These are phyloP conservation scores for Larix sibirica DNA, from an alignment of 83 land plant genomes.

Conservation along the genomic window DNA sequence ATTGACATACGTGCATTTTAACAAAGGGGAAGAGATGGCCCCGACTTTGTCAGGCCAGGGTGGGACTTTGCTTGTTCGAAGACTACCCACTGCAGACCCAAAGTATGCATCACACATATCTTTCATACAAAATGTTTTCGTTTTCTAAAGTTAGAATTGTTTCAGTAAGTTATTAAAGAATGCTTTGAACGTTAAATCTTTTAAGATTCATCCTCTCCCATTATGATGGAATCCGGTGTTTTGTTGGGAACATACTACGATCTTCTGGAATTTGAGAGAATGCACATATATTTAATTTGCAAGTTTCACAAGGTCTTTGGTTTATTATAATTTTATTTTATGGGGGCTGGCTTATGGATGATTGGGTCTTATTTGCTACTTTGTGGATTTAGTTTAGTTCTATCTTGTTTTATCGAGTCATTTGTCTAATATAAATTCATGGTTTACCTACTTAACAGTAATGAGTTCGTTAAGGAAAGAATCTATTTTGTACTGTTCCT, in stretches of 20 bases:
- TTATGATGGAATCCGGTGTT: neutral
- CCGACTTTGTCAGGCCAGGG: slow-evolving; percentile 75
- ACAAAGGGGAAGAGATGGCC: slow-evolving; percentile 87
- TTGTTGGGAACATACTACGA: neutral
- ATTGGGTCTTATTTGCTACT: neutral
- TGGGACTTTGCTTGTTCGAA: slow-evolving; percentile 87
- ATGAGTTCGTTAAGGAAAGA: no score
- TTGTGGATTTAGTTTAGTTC: no score
- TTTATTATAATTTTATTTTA: neutral
- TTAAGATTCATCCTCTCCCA: neutral
- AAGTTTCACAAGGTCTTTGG: neutral
- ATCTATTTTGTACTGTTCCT: no score
- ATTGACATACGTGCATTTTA: slow-evolving; percentile 71
- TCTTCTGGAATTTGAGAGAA: neutral
- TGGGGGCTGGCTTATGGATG: neutral
- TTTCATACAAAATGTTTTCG: neutral
- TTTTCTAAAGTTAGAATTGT: neutral
- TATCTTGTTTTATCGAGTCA: no score
- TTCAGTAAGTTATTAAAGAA: no score
- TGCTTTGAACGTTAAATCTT: neutral
- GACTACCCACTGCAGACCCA: slow-evolving; percentile 66
- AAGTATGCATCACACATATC: slow-evolving; percentile 32
- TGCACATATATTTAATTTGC: neutral
- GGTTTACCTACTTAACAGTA: no score
- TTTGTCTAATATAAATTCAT: no score